phyloP scores from a whole-genome alignment of 208 protist species.

The Leishmania guyanensis region DNA sequence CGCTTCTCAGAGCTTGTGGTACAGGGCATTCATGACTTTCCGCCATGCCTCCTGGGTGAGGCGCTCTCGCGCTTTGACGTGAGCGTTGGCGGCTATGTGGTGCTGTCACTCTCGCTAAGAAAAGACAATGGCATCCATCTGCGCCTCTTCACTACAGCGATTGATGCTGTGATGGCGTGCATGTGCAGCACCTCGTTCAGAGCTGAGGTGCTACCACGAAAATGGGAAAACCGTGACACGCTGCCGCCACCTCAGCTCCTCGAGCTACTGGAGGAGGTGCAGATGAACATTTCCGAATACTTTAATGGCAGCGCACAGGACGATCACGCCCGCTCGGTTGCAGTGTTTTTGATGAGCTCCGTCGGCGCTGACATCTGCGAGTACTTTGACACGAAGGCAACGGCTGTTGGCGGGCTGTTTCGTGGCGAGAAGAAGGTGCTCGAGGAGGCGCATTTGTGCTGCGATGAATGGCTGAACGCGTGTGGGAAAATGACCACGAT shows the following conservation, averaged over 20 bases:
- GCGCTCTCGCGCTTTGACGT: conserved; percentile 65
- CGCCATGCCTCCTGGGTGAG: conserved; percentile 54
- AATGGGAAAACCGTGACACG: conserved; percentile 48
- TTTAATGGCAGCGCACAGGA: conserved; percentile 88
- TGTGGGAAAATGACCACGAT: conserved; percentile 81
- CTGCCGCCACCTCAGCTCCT: conserved; percentile 57
- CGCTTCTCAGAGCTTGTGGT: conserved; percentile 55
- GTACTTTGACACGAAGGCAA: conserved; percentile 60
- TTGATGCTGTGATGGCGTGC: conserved; percentile 62
- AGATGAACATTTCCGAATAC: conserved; percentile 80
- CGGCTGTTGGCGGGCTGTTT: conserved; percentile 55
- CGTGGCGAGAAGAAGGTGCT: conserved; percentile 49
- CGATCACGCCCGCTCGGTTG: conserved; percentile 62
- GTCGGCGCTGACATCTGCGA: conserved; percentile 71
- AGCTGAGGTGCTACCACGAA: conserved; percentile 52
- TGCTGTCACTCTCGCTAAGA: conserved; percentile 65
- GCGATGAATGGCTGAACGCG: conserved; percentile 77
- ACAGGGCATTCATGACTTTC: conserved; percentile 65
- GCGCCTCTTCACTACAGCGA: conserved; percentile 53
- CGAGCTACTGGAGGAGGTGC: conserved; percentile 79
- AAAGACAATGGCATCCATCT: conserved; percentile 38
- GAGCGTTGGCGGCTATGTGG: conserved; percentile 66
- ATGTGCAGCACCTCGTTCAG: conserved; percentile 85
- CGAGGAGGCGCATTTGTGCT: conserved; percentile 67
- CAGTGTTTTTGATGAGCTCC: conserved; percentile 79